These are phyloP conservation scores for Colletotrichum tofieldiae DNA, from an alignment of 2,329 filamentous ascomycete genomes.

Conservation along the genomic window DNA sequence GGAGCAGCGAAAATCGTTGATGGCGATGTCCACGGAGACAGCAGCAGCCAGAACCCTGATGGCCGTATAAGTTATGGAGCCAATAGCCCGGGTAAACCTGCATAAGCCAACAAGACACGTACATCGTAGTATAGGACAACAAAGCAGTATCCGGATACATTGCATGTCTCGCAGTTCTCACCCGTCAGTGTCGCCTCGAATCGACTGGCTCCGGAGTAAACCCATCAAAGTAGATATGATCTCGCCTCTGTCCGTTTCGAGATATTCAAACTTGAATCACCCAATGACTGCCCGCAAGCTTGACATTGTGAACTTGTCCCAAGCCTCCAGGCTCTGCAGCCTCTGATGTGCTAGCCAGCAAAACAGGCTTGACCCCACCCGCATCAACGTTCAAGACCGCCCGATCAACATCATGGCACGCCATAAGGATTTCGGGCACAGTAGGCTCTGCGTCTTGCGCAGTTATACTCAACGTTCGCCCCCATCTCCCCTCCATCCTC, in stretches of 20 bases:
- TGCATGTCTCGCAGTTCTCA: not conserved
- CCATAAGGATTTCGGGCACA: too few relatives aligned
- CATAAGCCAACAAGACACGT: not conserved
- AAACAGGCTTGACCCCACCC: too few relatives aligned
- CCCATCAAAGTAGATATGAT: not conserved
- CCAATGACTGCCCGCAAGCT: constrained; percentile 48
- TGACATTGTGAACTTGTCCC: constrained; percentile 49
- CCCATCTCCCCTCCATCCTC: too few relatives aligned
- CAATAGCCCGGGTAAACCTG: not conserved
- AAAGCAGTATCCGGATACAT: not conserved
- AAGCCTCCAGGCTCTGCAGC: constrained; percentile 39
- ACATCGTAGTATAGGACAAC: not conserved
- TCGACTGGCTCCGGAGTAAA: not conserved
- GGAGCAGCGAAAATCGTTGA: not conserved
- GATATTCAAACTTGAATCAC: constrained; percentile 50
- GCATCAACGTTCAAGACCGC: too few relatives aligned
- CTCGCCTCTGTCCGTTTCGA: constrained; percentile 44
- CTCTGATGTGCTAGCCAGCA: too few relatives aligned
- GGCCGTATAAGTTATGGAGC: not conserved
- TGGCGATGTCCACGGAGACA: not conserved
- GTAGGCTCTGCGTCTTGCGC: too few relatives aligned
- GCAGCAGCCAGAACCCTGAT: not conserved
- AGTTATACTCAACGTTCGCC: too few relatives aligned
- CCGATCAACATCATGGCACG: too few relatives aligned
- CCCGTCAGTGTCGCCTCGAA: too few relatives aligned